Base-by-base conservation (phyloP, 2,329 filamentous ascomycete species). In the Botrytis paeoniae region DNA sequence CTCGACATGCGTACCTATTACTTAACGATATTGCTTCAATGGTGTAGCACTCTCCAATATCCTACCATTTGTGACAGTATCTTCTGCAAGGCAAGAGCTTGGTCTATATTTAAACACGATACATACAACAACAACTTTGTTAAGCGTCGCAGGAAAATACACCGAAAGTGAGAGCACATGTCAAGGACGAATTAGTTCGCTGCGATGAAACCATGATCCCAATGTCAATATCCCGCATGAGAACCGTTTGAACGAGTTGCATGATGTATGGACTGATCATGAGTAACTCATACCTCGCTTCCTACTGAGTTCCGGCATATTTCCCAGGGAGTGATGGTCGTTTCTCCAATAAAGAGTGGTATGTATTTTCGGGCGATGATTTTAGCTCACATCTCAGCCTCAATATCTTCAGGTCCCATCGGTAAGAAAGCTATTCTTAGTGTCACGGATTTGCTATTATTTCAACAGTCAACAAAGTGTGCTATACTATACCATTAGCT, bases 301-400 rank as follows among this genome's bases (percentile, higher is more conserved):
- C 89, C 68, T 85, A 83, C 77, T 85, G 85, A 71, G 78, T 86
- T 12, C 83, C 85, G 2, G 81, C 86, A 72, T 86, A 85, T 80
- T 86, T 87, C 78, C 84, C 87, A n/a, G 79, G 81, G 83, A 43
- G 82, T 87, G 73, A 82, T 80, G 71, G 81, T 80, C 20, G 78
- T 80, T 60, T 77, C 75, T 51, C 81, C 83, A 5, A 80, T 79
- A 3, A 68, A 78, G 70, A 83, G 81, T 8, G 84, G 83, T 16
- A 79, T 85, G 8, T 79, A 80, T 68, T 80, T 82, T 51, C 78
- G 85, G 29, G 82, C 84, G 5, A 75, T 80, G 1, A 83, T 84
- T 74, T 77, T 86, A 14, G 72, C 73, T 41, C 76, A 78, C 65
- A 73, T 79, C 45, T 51, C 63, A 16, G 25, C 10, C 7, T 41